Percentiles rank a stretch among this genome's conserved stretches.
Conservation (phyloP, 495 filamentous ascomycete genomes). For the Choiromyces venosus region DNA sequence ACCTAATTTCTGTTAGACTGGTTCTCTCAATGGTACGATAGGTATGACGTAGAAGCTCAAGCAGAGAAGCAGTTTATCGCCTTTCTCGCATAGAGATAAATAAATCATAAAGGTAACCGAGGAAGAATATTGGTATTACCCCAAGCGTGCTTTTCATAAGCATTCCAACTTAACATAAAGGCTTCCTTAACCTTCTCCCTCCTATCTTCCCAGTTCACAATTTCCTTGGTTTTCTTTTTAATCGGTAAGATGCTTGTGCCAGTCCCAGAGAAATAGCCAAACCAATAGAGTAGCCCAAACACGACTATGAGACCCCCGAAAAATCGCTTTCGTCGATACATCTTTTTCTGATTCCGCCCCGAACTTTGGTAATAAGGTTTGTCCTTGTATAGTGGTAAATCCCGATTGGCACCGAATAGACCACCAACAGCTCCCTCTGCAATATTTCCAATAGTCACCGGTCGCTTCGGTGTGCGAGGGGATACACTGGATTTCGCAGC, state of each 20-base stretch:
- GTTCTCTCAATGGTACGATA: not conserved
- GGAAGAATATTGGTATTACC: constrained; percentile 52
- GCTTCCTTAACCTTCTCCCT: constrained; percentile 83
- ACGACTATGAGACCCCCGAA: constrained; percentile 49
- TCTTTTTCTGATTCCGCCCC: constrained; percentile 45
- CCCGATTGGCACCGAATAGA: constrained; percentile 55
- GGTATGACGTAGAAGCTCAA: not conserved
- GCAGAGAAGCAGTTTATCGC: not conserved
- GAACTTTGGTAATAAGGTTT: constrained; percentile 74
- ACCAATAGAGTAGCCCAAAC: constrained; percentile 51
- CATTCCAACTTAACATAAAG: constrained; percentile 83
- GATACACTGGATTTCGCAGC: constrained; percentile 44
- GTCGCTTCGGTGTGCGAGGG: constrained; percentile 39
- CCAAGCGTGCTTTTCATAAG: constrained; percentile 91
- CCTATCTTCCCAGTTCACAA: constrained; percentile 65
- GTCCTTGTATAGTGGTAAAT: constrained; percentile 96
- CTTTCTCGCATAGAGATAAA: not conserved
- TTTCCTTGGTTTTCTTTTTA: constrained; percentile 21
- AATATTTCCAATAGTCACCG: constrained; percentile 49
- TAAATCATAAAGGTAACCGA: constrained; percentile 2
- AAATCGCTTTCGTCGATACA: constrained; percentile 53
- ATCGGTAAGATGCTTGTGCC: constrained; percentile 20
- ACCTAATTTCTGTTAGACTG: constrained; percentile 49
- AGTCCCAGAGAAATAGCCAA: constrained; percentile 50
- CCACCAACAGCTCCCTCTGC: constrained; percentile 48